Evolutionary conservation across 768 basidiomycete genomes (phyloP).

Genomic region (Termitomyces sp.): DNA sequence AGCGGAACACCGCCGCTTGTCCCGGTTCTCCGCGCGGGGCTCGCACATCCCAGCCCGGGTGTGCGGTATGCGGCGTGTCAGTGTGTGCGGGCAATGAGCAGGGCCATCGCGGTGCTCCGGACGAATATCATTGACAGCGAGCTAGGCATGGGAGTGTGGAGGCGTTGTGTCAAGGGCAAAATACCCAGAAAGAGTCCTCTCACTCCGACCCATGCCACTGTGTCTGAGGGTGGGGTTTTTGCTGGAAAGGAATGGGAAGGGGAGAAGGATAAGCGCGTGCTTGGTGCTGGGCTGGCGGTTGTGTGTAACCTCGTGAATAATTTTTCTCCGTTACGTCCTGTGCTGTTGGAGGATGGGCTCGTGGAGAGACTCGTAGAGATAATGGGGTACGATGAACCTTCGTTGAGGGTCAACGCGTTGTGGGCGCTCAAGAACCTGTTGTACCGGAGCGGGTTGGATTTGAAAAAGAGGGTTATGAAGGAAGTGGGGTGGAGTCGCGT

Average conservation of each 20-base stretch:
- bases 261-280: constrained; percentile 61
- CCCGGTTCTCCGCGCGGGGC: constrained; percentile 41
- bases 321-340: constrained; percentile 67
- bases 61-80: constrained; percentile 88
- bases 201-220: neutral
- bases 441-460: constrained; percentile 51
- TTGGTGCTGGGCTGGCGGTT: constrained; percentile 63
- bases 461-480: constrained; percentile 65
- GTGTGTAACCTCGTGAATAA: constrained; percentile 86
- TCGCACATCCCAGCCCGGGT: constrained; percentile 61
- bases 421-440: constrained; percentile 89
- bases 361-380: constrained; percentile 44
- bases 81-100: constrained; percentile 72
- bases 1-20: constrained; percentile 41
- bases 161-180: constrained; percentile 30
- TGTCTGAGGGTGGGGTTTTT: neutral
- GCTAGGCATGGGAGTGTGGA: constrained; percentile 66
- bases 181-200: neutral
- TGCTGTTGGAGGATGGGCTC: constrained; percentile 62
- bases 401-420: constrained; percentile 49
- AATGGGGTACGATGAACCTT: neutral
- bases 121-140: constrained; percentile 85
- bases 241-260: constrained; percentile 14
- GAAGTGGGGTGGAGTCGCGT: constrained; percentile 63
- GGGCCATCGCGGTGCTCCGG: constrained; percentile 74